Evolutionary conservation across 345 rosid genomes (phyloP).

Genomic region (Lumnitzera littorea): DNA sequence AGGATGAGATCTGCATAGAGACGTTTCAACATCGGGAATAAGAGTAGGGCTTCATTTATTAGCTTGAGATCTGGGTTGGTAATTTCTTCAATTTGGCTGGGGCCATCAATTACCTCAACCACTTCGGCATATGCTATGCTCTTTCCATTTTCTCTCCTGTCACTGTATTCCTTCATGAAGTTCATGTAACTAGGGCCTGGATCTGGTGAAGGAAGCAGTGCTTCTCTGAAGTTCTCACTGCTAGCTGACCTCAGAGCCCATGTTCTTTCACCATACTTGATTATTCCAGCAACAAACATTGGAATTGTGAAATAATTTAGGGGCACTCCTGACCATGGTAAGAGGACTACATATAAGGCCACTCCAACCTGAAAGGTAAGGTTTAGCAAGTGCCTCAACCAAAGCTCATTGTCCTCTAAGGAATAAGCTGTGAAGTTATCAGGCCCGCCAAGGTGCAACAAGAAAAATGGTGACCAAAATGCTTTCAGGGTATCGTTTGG

Average conservation of each 20-base stretch:
- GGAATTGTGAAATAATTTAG: background rate
- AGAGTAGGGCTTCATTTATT: background rate
- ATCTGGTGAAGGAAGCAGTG: too few relatives aligned
- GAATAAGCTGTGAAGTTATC: background rate
- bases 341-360: rapidly evolving
- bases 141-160: too few relatives aligned
- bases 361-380: background rate
- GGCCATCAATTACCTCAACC: background rate
- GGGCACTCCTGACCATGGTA: background rate
- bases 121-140: background rate
- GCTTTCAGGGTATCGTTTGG: background rate
- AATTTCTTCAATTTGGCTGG: background rate
- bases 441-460: slow-evolving; percentile 8
- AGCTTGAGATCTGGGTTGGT: background rate
- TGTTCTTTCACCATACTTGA: background rate
- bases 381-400: background rate
- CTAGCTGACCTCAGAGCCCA: background rate
- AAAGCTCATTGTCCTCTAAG: background rate
- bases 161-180: too few relatives aligned
- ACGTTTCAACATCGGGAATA: slow-evolving; percentile 10
- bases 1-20: slow-evolving; percentile 21
- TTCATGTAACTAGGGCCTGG: too few relatives aligned
- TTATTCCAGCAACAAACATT: background rate
- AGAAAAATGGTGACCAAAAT: background rate
- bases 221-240: too few relatives aligned